Percentiles rank a stretch among this genome's conserved stretches.
Evolutionary conservation across 352 stramenopile genomes (phyloP).

Genomic region (Phytophthora nicotianae): DNA sequence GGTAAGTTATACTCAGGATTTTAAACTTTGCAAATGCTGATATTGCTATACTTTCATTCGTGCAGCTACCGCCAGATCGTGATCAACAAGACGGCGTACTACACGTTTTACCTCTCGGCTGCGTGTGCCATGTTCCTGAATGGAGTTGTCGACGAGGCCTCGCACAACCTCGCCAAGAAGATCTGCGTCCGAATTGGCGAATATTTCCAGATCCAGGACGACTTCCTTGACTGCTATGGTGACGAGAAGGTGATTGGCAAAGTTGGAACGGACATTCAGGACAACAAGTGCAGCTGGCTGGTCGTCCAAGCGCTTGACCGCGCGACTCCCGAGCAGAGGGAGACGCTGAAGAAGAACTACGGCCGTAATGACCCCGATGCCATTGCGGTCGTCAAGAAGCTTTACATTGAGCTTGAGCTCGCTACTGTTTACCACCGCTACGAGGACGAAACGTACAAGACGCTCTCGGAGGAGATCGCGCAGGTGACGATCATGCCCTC

Average conservation of each 20-base stretch:
- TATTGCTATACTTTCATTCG: constrained; percentile 8
- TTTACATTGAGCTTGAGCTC: constrained; percentile 95
- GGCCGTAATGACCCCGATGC: constrained; percentile 81
- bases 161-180: constrained; percentile 87
- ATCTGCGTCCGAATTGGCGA: constrained; percentile 97
- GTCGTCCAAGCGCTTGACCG: constrained; percentile 94
- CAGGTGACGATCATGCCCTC: constrained; percentile 87
- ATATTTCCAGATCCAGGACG: constrained; percentile 99
- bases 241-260: constrained; percentile 94
- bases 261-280: constrained; percentile 98
- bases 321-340: constrained; percentile 74
- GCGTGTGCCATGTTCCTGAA: constrained; percentile 91
- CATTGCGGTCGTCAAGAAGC: constrained; percentile 90
- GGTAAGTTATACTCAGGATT: constrained; percentile 57
- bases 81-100: constrained; percentile 99
- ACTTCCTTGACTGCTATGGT: constrained; percentile 98
- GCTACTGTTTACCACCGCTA: constrained; percentile 90
- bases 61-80: constrained; percentile 92
- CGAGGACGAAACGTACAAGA: constrained; percentile 92
- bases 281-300: constrained; percentile 99
- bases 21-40: constrained; percentile 5
- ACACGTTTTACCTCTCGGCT: constrained; percentile 98
- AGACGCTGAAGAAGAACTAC: constrained; percentile 93
- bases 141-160: constrained; percentile 81
- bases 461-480: constrained; percentile 82